Percentiles rank a stretch among this genome's conserved stretches.
Evolutionary conservation across 2,329 filamentous ascomycete species (phyloP).

Genomic region (Apiospora aurea): DNA sequence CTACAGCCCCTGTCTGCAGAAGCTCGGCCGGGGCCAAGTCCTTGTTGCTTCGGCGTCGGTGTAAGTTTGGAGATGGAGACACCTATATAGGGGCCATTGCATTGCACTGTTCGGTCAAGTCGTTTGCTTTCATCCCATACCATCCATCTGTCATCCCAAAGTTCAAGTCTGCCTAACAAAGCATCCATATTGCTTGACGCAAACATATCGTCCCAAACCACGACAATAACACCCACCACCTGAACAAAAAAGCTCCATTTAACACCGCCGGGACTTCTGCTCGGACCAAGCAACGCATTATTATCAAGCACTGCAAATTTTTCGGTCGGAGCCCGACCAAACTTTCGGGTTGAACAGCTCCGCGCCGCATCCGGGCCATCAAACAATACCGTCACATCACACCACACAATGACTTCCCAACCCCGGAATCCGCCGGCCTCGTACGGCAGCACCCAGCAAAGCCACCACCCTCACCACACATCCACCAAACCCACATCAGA

Average conservation of each 20-base stretch:
- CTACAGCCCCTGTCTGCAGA: background rate
- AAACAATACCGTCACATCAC: background rate
- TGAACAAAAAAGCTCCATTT: background rate
- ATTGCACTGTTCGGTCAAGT: background rate
- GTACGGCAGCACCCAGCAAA: slow-evolving; percentile 2
- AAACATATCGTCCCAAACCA: background rate
- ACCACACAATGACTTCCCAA: slow-evolving; percentile 10
- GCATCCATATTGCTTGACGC: background rate
- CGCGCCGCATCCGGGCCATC: background rate
- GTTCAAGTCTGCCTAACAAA: no score
- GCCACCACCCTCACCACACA: background rate
- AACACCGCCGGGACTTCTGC: background rate
- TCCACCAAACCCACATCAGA: background rate
- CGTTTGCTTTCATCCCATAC: background rate
- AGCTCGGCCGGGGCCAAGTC: background rate
- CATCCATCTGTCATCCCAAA: no score
- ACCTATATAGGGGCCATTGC: slow-evolving; percentile 11
- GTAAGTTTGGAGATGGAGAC: background rate
- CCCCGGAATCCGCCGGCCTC: slow-evolving; percentile 10
- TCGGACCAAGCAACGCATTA: background rate
- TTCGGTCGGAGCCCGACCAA: background rate
- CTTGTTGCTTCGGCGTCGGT: background rate
- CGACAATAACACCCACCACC: no score
- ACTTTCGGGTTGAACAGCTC: background rate
- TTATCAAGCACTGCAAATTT: background rate